phyloP scores from a whole-genome alignment of 768 basidiomycete species.

The Butyriboletus loyo region DNA sequence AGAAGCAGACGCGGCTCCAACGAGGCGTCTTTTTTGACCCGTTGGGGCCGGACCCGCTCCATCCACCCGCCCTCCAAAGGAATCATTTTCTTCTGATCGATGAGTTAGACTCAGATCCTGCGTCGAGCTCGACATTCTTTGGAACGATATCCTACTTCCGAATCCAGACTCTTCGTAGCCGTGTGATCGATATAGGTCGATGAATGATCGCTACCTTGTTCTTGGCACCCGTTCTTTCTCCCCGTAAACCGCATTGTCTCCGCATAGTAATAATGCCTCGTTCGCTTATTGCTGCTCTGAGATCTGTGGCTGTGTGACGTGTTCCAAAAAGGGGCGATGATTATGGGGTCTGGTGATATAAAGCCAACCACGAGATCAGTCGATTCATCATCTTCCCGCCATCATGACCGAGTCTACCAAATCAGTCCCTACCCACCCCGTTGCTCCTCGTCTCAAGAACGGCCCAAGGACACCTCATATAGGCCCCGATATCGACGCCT shows the following conservation, averaged over 20 bases:
- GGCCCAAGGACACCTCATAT: constrained; percentile 72
- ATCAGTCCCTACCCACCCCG: constrained; percentile 54
- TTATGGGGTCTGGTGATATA: constrained; percentile 16
- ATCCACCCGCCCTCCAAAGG: no score
- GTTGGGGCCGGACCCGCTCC: no score
- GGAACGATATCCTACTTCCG: background rate
- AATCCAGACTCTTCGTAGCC: no score
- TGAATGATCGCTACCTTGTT: background rate
- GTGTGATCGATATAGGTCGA: background rate
- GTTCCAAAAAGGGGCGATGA: constrained; percentile 14
- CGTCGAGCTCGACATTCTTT: background rate
- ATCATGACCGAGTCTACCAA: constrained; percentile 40
- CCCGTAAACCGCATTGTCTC: constrained; percentile 25
- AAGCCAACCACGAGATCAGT: constrained; percentile 10
- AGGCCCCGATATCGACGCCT: constrained; percentile 75
- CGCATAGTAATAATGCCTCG: background rate
- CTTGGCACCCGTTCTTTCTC: constrained; percentile 27
- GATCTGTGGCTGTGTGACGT: constrained; percentile 20
- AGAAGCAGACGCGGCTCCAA: no score
- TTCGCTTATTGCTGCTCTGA: no score
- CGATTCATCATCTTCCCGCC: constrained; percentile 7
- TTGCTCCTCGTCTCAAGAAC: constrained; percentile 69
- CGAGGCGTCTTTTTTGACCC: no score
- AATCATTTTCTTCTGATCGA: no score
- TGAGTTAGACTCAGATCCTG: no score